Evolutionary conservation across 371 early-diverging fungal species (phyloP), one percentile per base, ranked within the genome.

Genomic region (Encephalitozoon cuniculi): DNA sequence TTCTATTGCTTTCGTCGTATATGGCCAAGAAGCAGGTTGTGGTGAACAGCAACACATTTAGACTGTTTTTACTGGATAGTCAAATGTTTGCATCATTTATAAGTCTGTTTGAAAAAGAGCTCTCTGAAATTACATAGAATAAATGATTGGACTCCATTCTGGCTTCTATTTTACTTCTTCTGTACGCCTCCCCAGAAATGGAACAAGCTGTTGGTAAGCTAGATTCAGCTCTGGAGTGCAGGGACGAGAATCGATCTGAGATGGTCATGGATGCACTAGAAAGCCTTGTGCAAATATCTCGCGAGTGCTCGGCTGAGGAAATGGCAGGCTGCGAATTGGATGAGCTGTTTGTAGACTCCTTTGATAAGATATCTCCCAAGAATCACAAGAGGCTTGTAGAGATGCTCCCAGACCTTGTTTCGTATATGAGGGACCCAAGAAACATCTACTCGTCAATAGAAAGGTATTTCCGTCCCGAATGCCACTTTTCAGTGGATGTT

Each of bases 101-200:
- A 28, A 32, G 21, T 0, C 59, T 30, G 12, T 59, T 59, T 34
- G 32, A 1, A 37, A 59, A 59, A 18, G 49, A 46, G 21, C n/a
- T 46, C 18, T 46, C 49, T 7, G 21, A 28, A 59, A 34, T 32
- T 34, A 34, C 18, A 32, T n/a, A 59, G 59, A 59, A 28, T 30
- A 59, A 32, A 37, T n/a, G 5, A 59, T 28, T 30, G 6, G n/a
- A 15, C 3, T 0, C 18, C 15, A 18, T 3, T 18, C 21, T 46
- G 21, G n/a, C 74, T 63, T 78, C 32, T 54, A 80, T 65, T 70
- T 78, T 83, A 80, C 80, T 81, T 71, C 51, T 43, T 70, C 74
- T 54, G 49, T 39, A 73, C 71, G 54, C 64, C 21, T 46, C 49
- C 49, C 49, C 7, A 21, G 15, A 21, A 34, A n/a, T 59, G 59